Percentiles rank a stretch among this genome's conserved stretches.
Conservation (phyloP, 1,284 basidiomycete species). For the Ustilago cynodontis region DNA sequence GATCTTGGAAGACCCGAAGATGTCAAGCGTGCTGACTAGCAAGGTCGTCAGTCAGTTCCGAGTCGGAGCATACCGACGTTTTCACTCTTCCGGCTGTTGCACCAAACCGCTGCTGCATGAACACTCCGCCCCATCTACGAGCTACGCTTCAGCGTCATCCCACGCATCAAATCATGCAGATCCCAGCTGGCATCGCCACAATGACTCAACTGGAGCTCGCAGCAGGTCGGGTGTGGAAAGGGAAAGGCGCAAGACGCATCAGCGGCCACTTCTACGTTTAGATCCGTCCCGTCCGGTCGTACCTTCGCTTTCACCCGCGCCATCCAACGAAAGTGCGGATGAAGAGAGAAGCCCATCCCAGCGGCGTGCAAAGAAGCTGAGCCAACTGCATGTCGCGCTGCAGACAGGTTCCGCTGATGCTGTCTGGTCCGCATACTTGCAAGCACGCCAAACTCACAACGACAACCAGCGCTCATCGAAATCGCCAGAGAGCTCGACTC, state of each 20-base stretch:
- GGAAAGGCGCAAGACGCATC: conserved; percentile 5
- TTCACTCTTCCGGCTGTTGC: conserved; percentile 2
- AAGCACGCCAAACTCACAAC: background rate
- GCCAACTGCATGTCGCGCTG: conserved; percentile 25
- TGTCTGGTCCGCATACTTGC: conserved; percentile 30
- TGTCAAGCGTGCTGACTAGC: background rate
- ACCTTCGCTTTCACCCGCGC: conserved; percentile 12
- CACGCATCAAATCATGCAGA: background rate
- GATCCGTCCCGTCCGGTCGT: conserved; percentile 21
- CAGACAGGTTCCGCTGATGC: conserved; percentile 28
- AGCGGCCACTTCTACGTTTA: conserved; percentile 20
- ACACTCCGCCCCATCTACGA: background rate
- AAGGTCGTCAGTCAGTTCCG: background rate
- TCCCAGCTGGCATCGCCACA: background rate
- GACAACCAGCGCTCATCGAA: background rate
- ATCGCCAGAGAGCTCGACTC: background rate
- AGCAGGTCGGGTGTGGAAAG: background rate
- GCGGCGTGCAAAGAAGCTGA: conserved; percentile 20
- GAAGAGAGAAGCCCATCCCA: background rate
- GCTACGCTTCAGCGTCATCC: background rate
- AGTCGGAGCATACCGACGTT: background rate
- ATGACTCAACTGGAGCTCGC: background rate
- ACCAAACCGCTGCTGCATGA: background rate
- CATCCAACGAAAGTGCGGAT: background rate
- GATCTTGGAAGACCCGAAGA: background rate